Conservation (phyloP, 2,329 filamentous ascomycete genomes). For the Trichoderma gracile region DNA sequence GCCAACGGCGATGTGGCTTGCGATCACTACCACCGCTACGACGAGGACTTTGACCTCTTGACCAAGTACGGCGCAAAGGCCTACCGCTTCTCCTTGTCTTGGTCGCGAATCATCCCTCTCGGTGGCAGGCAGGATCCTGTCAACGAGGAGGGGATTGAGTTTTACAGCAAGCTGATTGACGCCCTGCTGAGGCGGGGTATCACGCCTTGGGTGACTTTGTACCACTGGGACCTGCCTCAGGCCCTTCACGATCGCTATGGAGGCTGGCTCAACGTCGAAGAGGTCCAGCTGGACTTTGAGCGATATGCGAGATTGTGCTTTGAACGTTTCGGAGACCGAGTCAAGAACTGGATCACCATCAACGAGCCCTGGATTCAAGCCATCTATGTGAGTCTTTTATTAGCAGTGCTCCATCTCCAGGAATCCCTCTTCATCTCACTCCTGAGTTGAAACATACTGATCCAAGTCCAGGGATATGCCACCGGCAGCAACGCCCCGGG, state of each 20-base stretch:
- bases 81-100: constrained; percentile 67
- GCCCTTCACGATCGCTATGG: constrained; percentile 41
- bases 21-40: constrained; percentile 45
- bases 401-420: neutral
- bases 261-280: constrained; percentile 37
- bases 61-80: constrained; percentile 58
- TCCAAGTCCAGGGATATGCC: constrained; percentile 34
- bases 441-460: neutral
- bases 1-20: constrained; percentile 51
- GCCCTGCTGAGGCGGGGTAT: constrained; percentile 58
- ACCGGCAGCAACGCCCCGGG: constrained; percentile 41
- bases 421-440: neutral
- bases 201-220: constrained; percentile 62
- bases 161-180: constrained; percentile 62
- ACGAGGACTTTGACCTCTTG: constrained; percentile 60
- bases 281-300: constrained; percentile 40
- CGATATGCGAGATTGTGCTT: constrained; percentile 42
- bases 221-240: constrained; percentile 60
- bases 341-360: constrained; percentile 44
- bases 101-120: constrained; percentile 66
- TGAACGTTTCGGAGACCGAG: constrained; percentile 44
- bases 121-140: constrained; percentile 63
- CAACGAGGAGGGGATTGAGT: constrained; percentile 60
- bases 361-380: constrained; percentile 45
- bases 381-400: constrained; percentile 35